A percentile compares a stretch with the other conserved stretches of the same genome.
Evolutionary conservation across 805 yeast species (phyloP).

Genomic region (Ogataea chonburiensis): DNA sequence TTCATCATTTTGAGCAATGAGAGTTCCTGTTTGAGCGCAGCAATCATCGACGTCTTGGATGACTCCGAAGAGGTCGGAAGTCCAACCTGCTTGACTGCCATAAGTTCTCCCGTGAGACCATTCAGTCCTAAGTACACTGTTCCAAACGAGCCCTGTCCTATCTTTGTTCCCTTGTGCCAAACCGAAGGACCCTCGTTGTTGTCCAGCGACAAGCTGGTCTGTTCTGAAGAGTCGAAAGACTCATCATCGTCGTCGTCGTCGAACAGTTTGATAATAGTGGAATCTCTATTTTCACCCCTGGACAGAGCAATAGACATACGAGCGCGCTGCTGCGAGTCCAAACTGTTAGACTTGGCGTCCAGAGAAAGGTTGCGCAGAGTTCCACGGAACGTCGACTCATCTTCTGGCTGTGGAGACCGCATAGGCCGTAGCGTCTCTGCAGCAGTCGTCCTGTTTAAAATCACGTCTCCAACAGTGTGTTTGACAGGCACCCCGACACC

Average conservation of each 20-base stretch:
- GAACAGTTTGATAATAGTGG: constrained; percentile 48
- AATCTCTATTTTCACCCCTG: constrained; percentile 22
- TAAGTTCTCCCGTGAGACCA: constrained; percentile 86
- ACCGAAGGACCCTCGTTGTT: constrained; percentile 61
- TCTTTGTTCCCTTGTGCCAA: constrained; percentile 91
- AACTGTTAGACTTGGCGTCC: constrained; percentile 6
- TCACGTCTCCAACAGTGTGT: constrained; percentile 63
- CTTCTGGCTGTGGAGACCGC: constrained; percentile 12
- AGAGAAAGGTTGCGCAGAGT: constrained; percentile 6
- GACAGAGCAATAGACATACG: constrained; percentile 25
- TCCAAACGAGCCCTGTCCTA: constrained; percentile 95
- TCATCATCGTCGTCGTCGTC: constrained; percentile 42
- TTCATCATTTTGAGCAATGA: constrained; percentile 69
- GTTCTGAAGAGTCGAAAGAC: constrained; percentile 37
- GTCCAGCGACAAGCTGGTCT: constrained; percentile 37
- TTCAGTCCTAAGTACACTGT: constrained; percentile 91
- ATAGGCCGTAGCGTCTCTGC: constrained; percentile 41
- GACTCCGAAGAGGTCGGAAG: constrained; percentile 44
- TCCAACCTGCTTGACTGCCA: constrained; percentile 96
- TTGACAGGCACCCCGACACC: constrained; percentile 33
- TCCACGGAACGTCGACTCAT: constrained; percentile 5
- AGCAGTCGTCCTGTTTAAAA: constrained; percentile 54
- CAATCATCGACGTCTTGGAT: constrained; percentile 51
- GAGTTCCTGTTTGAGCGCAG: constrained; percentile 83
- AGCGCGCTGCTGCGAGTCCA: constrained; percentile 12